phyloP scores from a whole-genome alignment of 495 filamentous ascomycete genomes.

The Xylaria nigripes region DNA sequence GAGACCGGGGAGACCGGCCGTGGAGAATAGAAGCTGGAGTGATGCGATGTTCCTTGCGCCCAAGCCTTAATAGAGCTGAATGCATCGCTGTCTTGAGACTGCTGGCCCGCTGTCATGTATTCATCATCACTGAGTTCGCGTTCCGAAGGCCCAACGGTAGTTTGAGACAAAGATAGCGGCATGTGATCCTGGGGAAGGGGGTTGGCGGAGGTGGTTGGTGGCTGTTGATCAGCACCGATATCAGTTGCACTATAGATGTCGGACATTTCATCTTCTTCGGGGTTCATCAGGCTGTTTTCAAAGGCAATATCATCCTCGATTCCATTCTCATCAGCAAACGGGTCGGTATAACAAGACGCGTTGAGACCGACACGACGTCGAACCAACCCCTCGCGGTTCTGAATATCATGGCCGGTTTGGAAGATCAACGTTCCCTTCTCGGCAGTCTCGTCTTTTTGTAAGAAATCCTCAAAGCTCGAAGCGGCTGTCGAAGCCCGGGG shows the following conservation, averaged over 20 bases:
- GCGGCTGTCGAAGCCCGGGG: constrained; percentile 15
- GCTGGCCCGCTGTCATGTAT: constrained; percentile 37
- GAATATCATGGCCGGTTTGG: constrained; percentile 37
- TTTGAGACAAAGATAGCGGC: constrained; percentile 1
- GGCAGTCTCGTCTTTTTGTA: constrained; percentile 33
- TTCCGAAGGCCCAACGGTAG: constrained; percentile 14
- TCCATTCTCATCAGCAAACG: constrained; percentile 50
- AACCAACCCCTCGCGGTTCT: constrained; percentile 31
- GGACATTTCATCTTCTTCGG: constrained; percentile 41
- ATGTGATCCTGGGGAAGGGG: not conserved
- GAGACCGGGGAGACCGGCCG: constrained; percentile 32
- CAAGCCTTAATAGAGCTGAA: constrained; percentile 49
- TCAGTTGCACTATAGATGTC: constrained; percentile 47
- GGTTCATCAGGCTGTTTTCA: constrained; percentile 28
- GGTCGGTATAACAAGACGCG: constrained; percentile 48
- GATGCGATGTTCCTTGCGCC: constrained; percentile 34
- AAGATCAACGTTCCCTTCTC: constrained; percentile 44
- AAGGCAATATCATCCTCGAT: constrained; percentile 39
- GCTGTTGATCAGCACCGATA: constrained; percentile 16
- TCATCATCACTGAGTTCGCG: constrained; percentile 34
- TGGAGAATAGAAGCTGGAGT: constrained; percentile 44
- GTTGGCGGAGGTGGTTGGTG: not conserved
- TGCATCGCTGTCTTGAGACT: constrained; percentile 27
- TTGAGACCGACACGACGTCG: constrained; percentile 41
- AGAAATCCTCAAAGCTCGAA: constrained; percentile 48